Conservation (phyloP, 2,329 filamentous ascomycete genomes). For the Verticillium klebahnii region DNA sequence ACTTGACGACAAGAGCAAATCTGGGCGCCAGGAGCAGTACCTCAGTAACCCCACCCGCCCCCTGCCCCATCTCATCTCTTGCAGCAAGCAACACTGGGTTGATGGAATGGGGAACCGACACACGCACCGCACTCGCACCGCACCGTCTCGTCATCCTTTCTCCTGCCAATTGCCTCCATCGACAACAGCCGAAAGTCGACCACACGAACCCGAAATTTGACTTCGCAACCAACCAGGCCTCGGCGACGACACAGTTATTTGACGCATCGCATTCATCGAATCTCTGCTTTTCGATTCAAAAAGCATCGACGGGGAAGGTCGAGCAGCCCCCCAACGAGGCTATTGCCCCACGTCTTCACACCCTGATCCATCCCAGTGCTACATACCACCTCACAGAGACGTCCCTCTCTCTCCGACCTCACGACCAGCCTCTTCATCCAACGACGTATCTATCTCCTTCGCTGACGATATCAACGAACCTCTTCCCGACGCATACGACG, state of each 20-base stretch:
- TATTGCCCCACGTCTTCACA: neutral
- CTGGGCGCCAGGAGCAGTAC: neutral
- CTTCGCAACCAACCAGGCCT: neutral
- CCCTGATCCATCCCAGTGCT: neutral
- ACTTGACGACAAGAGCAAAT: neutral
- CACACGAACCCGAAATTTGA: neutral
- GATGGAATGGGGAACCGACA: neutral
- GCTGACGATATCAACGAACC: neutral
- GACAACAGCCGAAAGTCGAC: neutral
- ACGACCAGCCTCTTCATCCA: neutral
- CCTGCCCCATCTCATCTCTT: neutral
- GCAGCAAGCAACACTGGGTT: neutral
- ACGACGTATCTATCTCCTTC: neutral
- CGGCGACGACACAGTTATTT: neutral
- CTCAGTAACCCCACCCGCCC: neutral
- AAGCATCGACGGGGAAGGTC: neutral
- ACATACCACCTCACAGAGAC: neutral
- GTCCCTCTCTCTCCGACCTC: neutral
- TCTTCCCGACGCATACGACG: neutral
- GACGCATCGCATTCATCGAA: neutral
- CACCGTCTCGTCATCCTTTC: neutral
- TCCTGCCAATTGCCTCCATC: neutral
- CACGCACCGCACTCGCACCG: neutral
- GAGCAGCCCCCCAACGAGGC: neutral
- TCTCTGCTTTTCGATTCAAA: neutral